These are phyloP conservation scores for Pseudocercospora fuligena DNA, from an alignment of 2,329 filamentous ascomycete species.

Conservation along the genomic window DNA sequence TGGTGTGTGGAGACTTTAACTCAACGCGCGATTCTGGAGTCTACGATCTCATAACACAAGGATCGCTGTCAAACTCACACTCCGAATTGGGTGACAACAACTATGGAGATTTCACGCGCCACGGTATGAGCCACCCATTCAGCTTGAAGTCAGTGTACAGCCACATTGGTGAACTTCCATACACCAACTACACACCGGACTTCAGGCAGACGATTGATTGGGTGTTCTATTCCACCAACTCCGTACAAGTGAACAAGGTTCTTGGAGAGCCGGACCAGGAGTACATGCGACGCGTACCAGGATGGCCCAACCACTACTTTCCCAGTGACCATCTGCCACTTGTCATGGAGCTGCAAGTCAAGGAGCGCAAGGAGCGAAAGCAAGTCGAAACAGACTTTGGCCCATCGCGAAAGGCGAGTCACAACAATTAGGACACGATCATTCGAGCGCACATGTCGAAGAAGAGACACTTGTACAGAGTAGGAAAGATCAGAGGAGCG, in stretches of 20 bases:
- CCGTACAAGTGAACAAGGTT: constrained; percentile 79
- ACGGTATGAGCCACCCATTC: constrained; percentile 94
- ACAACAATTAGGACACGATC: constrained; percentile 1
- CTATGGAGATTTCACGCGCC: constrained; percentile 90
- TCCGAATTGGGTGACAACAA: constrained; percentile 77
- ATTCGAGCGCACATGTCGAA: background rate
- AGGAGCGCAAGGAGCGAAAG: constrained; percentile 73
- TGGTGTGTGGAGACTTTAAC: constrained; percentile 97
- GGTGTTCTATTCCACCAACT: constrained; percentile 95
- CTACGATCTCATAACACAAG: constrained; percentile 85
- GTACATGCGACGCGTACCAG: constrained; percentile 84
- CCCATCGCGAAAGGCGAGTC: constrained; percentile 17
- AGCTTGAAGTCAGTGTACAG: constrained; percentile 89
- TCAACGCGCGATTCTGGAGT: constrained; percentile 85
- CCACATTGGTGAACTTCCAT: constrained; percentile 81
- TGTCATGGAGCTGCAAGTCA: constrained; percentile 87
- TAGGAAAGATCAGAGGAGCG: background rate
- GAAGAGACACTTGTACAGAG: background rate
- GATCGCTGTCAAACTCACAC: constrained; percentile 77
- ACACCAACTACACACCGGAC: constrained; percentile 96
- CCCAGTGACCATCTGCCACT: constrained; percentile 91
- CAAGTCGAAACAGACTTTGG: constrained; percentile 43
- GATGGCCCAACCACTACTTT: constrained; percentile 94
- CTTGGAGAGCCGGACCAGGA: constrained; percentile 85
- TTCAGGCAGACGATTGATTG: constrained; percentile 94